These are phyloP conservation scores for Yamadazyma oceani DNA, from an alignment of 1,139 yeast species.

Conservation along the genomic window DNA sequence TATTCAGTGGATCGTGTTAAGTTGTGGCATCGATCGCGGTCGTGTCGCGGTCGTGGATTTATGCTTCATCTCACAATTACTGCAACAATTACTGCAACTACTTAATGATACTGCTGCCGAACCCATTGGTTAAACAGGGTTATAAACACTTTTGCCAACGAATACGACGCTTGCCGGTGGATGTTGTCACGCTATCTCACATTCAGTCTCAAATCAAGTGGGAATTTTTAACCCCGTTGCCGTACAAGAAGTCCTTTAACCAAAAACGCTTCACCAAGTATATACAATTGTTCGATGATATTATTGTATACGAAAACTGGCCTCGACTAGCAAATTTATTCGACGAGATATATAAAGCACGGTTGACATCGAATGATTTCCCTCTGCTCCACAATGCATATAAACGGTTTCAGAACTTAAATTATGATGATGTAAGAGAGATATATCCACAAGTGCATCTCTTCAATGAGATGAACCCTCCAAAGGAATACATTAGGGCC, in stretches of 20 bases:
- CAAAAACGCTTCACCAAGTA: slow-evolving; percentile 13
- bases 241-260: slow-evolving; percentile 10
- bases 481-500: slow-evolving; percentile 12
- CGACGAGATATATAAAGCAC: slow-evolving; percentile 29
- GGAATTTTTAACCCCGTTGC: slow-evolving; percentile 10
- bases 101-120: background rate
- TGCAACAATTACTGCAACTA: slow-evolving; percentile 10
- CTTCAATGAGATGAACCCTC: slow-evolving; percentile 29
- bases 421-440: slow-evolving; percentile 22
- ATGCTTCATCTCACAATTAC: no score
- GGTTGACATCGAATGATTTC: slow-evolving; percentile 9
- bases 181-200: slow-evolving; percentile 13
- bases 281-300: slow-evolving; percentile 22
- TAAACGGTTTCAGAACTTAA: slow-evolving; percentile 20
- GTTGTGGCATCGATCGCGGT: background rate
- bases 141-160: slow-evolving; percentile 15
- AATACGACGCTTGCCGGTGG: slow-evolving; percentile 29
- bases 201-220: slow-evolving; percentile 6
- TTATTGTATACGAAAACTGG: slow-evolving; percentile 31
- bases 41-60: no score
- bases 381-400: slow-evolving; percentile 21
- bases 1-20: no score
- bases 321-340: slow-evolving; percentile 23
- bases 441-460: slow-evolving; percentile 42
- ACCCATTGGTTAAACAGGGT: background rate